Evolutionary conservation across 129 eudicot genomes (phyloP), one percentile per base, ranked within the genome.

Genomic region (Flaveria brownii): DNA sequence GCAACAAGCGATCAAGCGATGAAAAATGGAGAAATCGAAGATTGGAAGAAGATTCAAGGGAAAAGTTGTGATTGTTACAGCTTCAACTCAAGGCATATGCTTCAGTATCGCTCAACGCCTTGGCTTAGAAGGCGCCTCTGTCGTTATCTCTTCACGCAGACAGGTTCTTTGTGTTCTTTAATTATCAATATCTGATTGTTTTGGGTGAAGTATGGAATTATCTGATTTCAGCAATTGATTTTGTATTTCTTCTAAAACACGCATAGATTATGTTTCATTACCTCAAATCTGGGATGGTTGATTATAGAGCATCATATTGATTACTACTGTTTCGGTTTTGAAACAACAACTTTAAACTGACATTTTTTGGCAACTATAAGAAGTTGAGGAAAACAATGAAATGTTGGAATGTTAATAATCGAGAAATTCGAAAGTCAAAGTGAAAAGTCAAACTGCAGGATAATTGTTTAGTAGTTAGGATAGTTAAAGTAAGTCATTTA

Each of bases 21-120:
- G 42, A 52, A 39, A 26, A 26, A 80, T 80, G 83, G 78, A 72
- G 33, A 72, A 79, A 41, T 64, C 61, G 15, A 93, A 85, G 50
- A 66, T 79, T 0, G 97, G 88, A 12, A 86, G 83, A 85, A 85
- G 97, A 87, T 95, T 91, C 82, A 76, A 80, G 47, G 99, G 92
- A 6, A 95, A 95, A 65, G 96, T 95, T 10, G 99, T 92, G 7
- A 89, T 95, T 14, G 86, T 95, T 51, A 91, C 99, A 25, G 97
- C 99, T 81, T 95, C 99, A 43, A 95, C 97, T 66, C 99, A 91
- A 79, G 99, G 99, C 59, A 95, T 95, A 47, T 97, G 99, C 30
- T 89, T 87, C 79, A 72, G 82, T 67, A 95, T 95, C 42, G 97
- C 99, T 28, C 86, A 87, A 82, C 90, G 99, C 6, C 86, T 95